phyloP scores from a whole-genome alignment of 2,329 filamentous ascomycete species.

The Lecanosticta acicola region DNA sequence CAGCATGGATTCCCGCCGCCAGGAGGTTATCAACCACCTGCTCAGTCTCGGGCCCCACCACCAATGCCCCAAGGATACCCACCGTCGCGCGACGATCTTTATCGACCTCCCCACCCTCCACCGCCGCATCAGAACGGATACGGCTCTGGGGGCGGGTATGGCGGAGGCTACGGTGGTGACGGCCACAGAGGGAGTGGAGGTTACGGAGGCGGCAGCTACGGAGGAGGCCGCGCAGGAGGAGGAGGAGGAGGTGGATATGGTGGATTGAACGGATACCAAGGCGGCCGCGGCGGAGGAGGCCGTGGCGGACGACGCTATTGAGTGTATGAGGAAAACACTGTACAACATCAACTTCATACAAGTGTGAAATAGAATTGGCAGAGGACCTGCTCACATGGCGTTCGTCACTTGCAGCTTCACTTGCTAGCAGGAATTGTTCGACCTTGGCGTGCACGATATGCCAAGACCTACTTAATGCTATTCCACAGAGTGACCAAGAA shows the following conservation, averaged over 20 bases:
- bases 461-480: no score
- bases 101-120: not conserved
- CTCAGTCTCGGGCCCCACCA: constrained; percentile 8
- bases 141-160: constrained; percentile 19
- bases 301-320: constrained; percentile 12
- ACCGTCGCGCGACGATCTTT: constrained; percentile 5
- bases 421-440: no score
- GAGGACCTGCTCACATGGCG: no score
- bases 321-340: not conserved
- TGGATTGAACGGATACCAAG: not conserved
- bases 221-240: constrained; percentile 7
- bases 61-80: constrained; percentile 21
- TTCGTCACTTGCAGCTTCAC: no score
- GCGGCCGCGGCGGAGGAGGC: constrained; percentile 3
- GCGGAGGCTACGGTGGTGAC: constrained; percentile 9
- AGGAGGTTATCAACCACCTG: constrained; percentile 7
- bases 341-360: no score
- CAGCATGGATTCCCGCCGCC: constrained; percentile 28
- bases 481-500: no score
- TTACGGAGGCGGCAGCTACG: constrained; percentile 1
- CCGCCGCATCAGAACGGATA: constrained; percentile 24
- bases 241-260: constrained; percentile 8
- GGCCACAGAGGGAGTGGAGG: constrained; percentile 15
- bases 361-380: no score
- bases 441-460: no score